Conservation (phyloP, 495 filamentous ascomycete genomes). For the Penicillium mononematosum region DNA sequence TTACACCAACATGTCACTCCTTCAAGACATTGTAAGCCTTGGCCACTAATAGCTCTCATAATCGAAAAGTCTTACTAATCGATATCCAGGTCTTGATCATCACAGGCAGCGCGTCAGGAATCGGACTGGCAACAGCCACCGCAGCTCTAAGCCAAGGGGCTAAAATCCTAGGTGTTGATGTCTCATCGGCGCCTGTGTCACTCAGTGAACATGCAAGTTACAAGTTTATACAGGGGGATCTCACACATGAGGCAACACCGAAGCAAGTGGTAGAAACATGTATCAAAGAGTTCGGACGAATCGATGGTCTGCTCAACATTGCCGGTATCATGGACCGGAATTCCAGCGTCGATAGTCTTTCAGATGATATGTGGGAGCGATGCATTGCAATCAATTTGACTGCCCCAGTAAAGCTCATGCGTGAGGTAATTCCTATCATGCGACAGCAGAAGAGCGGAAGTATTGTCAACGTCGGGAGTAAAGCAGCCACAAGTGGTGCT, state of each 20-base stretch:
- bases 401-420: background rate
- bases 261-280: background rate
- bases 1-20: background rate
- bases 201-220: background rate
- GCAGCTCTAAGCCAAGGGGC: background rate
- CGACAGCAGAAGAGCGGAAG: slow-evolving; percentile 12
- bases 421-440: slow-evolving; percentile 1
- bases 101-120: background rate
- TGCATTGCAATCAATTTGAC: slow-evolving; percentile 7
- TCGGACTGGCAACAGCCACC: background rate
- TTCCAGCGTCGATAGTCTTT: slow-evolving; percentile 31
- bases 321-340: slow-evolving; percentile 44
- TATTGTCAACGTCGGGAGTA: slow-evolving; percentile 43
- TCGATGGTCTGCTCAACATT: slow-evolving; percentile 43
- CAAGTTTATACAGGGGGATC: background rate
- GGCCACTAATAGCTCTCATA: background rate
- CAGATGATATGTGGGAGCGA: slow-evolving; percentile 22
- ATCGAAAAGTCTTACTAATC: background rate
- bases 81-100: background rate
- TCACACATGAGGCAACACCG: background rate
- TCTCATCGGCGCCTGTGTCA: background rate
- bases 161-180: background rate
- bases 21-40: background rate
- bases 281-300: slow-evolving; percentile 7
- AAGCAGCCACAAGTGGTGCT: slow-evolving; percentile 37